Conservation (phyloP, 441 rosid species). For the Arabidopsis hybrid region DNA sequence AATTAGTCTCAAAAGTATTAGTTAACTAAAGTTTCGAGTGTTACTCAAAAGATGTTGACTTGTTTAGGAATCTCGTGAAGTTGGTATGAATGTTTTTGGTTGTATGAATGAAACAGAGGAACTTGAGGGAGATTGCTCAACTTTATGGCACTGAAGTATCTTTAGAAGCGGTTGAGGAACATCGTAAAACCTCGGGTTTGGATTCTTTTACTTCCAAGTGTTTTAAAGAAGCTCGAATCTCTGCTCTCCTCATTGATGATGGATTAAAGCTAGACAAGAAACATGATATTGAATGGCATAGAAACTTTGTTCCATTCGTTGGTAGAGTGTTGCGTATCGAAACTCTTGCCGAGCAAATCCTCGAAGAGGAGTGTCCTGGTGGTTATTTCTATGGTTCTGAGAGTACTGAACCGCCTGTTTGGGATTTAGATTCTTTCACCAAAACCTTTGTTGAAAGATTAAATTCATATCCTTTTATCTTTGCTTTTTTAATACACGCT, state of each 20-base stretch:
- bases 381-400: slow-evolving; percentile 1
- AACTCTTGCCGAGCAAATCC: slow-evolving; percentile 80
- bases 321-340: slow-evolving; percentile 89
- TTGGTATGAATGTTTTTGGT: background rate
- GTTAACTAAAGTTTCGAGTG: background rate
- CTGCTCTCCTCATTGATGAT: slow-evolving; percentile 87
- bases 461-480: slow-evolving; percentile 83
- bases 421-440: slow-evolving; percentile 77
- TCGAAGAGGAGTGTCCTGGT: slow-evolving; percentile 53
- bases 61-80: no score
- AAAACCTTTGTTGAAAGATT: slow-evolving; percentile 60
- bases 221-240: slow-evolving; percentile 73
- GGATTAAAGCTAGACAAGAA: slow-evolving; percentile 80
- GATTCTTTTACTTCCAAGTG: slow-evolving; percentile 61
- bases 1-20: background rate
- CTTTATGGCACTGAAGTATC: slow-evolving; percentile 77
- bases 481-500: background rate
- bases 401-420: slow-evolving; percentile 41
- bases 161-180: slow-evolving; percentile 67
- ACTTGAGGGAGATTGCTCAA: slow-evolving; percentile 75
- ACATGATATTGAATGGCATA: slow-evolving; percentile 78
- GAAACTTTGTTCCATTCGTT: slow-evolving; percentile 62
- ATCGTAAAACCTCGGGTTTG: slow-evolving; percentile 68
- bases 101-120: slow-evolving; percentile 58
- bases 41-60: background rate